Percentiles rank a stretch among this genome's conserved stretches.
Conservation (phyloP, 768 basidiomycete species). For the Auriscalpium vulgare region DNA sequence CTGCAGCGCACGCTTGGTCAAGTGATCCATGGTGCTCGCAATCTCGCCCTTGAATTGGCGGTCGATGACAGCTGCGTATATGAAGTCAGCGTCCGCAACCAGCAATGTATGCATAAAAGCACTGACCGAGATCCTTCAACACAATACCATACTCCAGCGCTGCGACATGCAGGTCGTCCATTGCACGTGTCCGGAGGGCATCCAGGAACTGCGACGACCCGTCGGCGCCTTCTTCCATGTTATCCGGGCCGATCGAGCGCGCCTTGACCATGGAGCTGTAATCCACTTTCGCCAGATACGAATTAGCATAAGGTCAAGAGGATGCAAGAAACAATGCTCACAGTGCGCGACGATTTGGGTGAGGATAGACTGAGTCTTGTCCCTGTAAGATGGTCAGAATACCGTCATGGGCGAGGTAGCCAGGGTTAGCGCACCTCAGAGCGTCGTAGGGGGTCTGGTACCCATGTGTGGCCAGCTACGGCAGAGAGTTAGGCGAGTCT, state of each 20-base stretch:
- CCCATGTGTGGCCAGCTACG: conserved; percentile 68
- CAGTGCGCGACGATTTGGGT: conserved; percentile 82
- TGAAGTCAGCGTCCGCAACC: neutral
- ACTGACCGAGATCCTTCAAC: conserved; percentile 67
- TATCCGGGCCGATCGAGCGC: conserved; percentile 68
- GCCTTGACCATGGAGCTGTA: conserved; percentile 69
- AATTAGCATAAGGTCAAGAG: neutral
- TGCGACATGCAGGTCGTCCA: conserved; percentile 81
- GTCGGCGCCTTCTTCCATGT: conserved; percentile 62
- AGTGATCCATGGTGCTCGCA: conserved; percentile 76
- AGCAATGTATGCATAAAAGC: neutral
- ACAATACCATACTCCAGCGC: conserved; percentile 80
- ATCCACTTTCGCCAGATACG: conserved; percentile 29
- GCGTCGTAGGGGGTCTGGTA: conserved; percentile 81
- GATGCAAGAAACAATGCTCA: conserved; percentile 36
- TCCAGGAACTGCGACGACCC: conserved; percentile 73
- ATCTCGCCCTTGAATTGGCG: conserved; percentile 87
- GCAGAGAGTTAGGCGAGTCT: neutral
- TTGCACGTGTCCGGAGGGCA: conserved; percentile 71
- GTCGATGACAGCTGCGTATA: conserved; percentile 63
- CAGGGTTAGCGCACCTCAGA: conserved; percentile 26
- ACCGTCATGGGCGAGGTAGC: neutral
- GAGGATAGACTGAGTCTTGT: conserved; percentile 82
- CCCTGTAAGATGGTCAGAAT: conserved; percentile 22
- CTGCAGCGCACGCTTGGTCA: conserved; percentile 76